Conservation (phyloP, 352 stramenopile species). For the Aphanomyces invadans region DNA sequence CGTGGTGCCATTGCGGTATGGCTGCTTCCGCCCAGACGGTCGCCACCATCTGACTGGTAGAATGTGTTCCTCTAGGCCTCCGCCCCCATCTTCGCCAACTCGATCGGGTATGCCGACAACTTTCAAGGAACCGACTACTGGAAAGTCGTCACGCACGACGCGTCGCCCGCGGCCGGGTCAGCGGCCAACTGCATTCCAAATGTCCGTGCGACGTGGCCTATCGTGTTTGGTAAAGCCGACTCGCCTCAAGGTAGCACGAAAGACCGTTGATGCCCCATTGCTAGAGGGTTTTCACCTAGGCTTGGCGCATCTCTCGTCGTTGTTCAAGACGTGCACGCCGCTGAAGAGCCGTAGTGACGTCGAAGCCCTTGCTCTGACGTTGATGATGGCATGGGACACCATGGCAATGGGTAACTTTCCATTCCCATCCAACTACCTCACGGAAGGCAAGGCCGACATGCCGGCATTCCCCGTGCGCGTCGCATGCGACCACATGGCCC, state of each 20-base stretch:
- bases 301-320: slow-evolving; percentile 37
- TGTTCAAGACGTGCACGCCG: slow-evolving; percentile 66
- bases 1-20: slow-evolving; percentile 86
- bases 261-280: background rate
- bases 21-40: too few relatives aligned
- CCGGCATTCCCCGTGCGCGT: slow-evolving; percentile 89
- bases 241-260: slow-evolving; percentile 35
- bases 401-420: slow-evolving; percentile 95
- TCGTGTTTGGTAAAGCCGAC: slow-evolving; percentile 66
- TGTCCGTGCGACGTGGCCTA: slow-evolving; percentile 62
- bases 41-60: too few relatives aligned
- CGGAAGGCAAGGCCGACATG: slow-evolving; percentile 55
- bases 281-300: background rate
- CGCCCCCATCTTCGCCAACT: slow-evolving; percentile 89
- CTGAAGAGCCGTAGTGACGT: slow-evolving; percentile 39
- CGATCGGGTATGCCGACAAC: slow-evolving; percentile 38
- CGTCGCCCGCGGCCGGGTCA: slow-evolving; percentile 56
- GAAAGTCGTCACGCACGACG: slow-evolving; percentile 70
- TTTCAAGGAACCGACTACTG: slow-evolving; percentile 76
- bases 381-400: slow-evolving; percentile 85
- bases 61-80: too few relatives aligned
- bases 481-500: slow-evolving; percentile 69
- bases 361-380: slow-evolving; percentile 53
- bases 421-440: slow-evolving; percentile 91
- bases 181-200: slow-evolving; percentile 78